Evolutionary conservation across 2,329 filamentous ascomycete genomes (phyloP), one percentile per base, ranked within the genome.

Genomic region (Nemania sp.): DNA sequence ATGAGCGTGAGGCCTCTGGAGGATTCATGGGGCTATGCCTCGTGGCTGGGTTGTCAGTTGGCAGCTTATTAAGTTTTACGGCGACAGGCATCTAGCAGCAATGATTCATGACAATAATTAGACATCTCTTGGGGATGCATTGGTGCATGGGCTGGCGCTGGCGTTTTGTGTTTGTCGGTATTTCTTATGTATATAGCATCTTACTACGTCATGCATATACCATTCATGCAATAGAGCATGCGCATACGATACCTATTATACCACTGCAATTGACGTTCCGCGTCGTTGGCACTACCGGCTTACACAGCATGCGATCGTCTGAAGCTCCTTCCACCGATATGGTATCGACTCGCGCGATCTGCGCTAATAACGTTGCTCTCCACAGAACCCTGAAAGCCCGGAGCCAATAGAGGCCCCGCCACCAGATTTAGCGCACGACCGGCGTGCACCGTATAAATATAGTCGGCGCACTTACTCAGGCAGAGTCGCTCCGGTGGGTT

Each of bases 1-100:
- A 86, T 8, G 93, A 99, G 75, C 80, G 89, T 28, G 91, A 96
- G 74, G 92, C 91, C 5, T 86, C 91, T 0, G 94, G 93, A 41
- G 91, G 89, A 1, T 97, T 97, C 70, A 97, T 99, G 94, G 88
- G 89, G 3, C 72, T 97, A 59, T 91, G 88, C 70, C 81, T 97
- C n/a, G 90, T 97, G 15, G 84, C 82, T 5, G 94, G 94, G 0
- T 73, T 97, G 72, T 83, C 91, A 2, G 79, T 80, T 20, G 94
- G 94, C n/a, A 97, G 93, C 73, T 72, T 97, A 64, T 71, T 95
- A 69, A 97, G 92, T 70, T 99, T 97, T 72, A 79, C 85, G 8
- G 83, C 84, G 58, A 81, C 86, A 0, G 76, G 75, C 5, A 70
- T 81, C 44, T 79, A 59, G n/a, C n/a, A n/a, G n/a, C n/a, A n/a